phyloP scores from a whole-genome alignment of 192 early-diverging fungal genomes.

The Coemansia sp. region DNA sequence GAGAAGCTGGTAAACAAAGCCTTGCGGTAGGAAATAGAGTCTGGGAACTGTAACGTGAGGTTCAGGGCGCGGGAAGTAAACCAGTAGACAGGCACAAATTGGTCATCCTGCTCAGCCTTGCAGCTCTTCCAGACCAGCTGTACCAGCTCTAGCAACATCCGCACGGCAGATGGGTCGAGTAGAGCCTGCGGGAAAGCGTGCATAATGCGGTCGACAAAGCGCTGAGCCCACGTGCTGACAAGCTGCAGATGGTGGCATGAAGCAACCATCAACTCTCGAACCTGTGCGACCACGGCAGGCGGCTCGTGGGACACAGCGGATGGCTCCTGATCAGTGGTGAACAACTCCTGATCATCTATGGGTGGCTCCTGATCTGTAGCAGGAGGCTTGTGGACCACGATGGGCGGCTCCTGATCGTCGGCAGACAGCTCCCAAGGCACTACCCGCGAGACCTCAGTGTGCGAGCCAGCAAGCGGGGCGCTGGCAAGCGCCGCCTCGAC shows the following conservation, averaged over 20 bases:
- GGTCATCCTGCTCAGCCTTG: slow-evolving; percentile 73
- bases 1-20: slow-evolving; percentile 62
- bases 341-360: not conserved
- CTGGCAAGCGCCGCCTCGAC: slow-evolving; percentile 29
- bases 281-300: slow-evolving; percentile 44
- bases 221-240: slow-evolving; percentile 67
- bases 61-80: slow-evolving; percentile 63
- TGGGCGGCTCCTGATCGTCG: not conserved
- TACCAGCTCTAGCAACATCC: slow-evolving; percentile 78
- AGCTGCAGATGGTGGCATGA: slow-evolving; percentile 68
- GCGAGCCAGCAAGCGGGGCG: not conserved
- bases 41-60: slow-evolving; percentile 68
- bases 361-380: not conserved
- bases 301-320: slow-evolving; percentile 3
- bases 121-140: slow-evolving; percentile 77
- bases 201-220: slow-evolving; percentile 62
- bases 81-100: slow-evolving; percentile 72
- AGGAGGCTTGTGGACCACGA: not conserved
- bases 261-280: slow-evolving; percentile 63
- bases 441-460: not conserved
- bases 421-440: not conserved
- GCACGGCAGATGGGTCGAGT: slow-evolving; percentile 68
- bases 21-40: slow-evolving; percentile 71
- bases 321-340: slow-evolving; percentile 6
- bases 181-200: slow-evolving; percentile 71